Percentiles rank a stretch among this genome's conserved stretches.
Evolutionary conservation across 2,329 filamentous ascomycete species (phyloP).

Genomic region (Trichoderma sp.): DNA sequence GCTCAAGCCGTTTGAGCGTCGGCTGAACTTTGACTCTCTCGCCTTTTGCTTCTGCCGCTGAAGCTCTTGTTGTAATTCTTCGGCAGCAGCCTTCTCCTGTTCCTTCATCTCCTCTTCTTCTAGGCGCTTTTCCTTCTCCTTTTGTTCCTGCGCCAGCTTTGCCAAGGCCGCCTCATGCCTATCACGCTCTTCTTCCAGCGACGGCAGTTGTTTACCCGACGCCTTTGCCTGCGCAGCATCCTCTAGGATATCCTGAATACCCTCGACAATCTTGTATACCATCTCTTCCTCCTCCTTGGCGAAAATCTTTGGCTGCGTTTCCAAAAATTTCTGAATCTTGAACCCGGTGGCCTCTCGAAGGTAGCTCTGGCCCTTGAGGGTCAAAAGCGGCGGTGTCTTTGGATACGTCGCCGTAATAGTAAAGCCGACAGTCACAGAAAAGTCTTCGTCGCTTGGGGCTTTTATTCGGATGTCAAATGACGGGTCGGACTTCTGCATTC

Average conservation of each 20-base stretch:
- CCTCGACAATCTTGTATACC: constrained; percentile 63
- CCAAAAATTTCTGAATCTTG: constrained; percentile 63
- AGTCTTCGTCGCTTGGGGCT: constrained; percentile 68
- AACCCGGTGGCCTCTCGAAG: constrained; percentile 69
- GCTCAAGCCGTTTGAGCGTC: constrained; percentile 41
- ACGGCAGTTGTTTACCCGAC: constrained; percentile 73
- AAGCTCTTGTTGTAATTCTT: constrained; percentile 70
- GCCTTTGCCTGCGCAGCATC: constrained; percentile 78
- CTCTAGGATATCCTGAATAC: constrained; percentile 73
- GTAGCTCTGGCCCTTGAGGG: constrained; percentile 59
- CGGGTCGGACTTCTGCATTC: constrained; percentile 68
- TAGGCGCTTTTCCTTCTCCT: constrained; percentile 50
- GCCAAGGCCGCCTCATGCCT: constrained; percentile 72
- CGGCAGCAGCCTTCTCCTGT: constrained; percentile 66
- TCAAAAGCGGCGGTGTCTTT: constrained; percentile 72
- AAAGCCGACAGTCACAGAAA: constrained; percentile 69
- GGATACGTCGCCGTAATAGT: constrained; percentile 89
- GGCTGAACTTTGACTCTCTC: constrained; percentile 62
- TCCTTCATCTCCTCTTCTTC: constrained; percentile 58
- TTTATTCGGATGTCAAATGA: constrained; percentile 78
- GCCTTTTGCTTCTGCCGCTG: constrained; percentile 62
- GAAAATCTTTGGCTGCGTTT: constrained; percentile 55
- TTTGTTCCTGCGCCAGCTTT: constrained; percentile 55
- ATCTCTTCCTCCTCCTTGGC: constrained; percentile 54
- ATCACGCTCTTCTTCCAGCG: constrained; percentile 83